phyloP scores from a whole-genome alignment of 176 grass and related monocot species.

The Thinopyrum elongatum region DNA sequence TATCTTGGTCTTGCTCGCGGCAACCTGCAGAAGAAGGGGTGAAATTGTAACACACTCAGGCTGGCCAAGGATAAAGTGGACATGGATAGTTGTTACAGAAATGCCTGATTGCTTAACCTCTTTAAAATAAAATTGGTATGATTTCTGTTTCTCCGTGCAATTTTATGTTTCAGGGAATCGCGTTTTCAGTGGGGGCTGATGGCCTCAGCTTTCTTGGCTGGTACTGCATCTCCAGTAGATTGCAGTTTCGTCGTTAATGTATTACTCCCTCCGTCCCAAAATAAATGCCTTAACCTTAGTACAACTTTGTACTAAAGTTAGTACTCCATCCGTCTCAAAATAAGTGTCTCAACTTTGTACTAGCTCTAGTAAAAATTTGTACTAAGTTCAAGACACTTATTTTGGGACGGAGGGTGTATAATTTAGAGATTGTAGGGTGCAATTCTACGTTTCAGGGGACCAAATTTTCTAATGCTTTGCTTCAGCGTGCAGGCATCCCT shows the following conservation, averaged over 20 bases:
- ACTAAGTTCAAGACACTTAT: too few species aligned
- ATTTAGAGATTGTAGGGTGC: not conserved
- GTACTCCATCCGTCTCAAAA: too few species aligned
- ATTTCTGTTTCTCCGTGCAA: not conserved
- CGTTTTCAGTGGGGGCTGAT: not conserved
- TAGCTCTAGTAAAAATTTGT: too few species aligned
- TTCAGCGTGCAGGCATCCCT: not conserved
- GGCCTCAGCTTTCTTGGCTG: not conserved
- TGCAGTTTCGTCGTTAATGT: not conserved
- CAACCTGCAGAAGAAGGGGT: conserved; percentile 49
- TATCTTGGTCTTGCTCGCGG: conserved; percentile 94
- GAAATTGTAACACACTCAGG: not conserved
- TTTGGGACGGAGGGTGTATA: too few species aligned
- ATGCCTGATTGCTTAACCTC: not conserved
- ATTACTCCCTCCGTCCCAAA: too few species aligned
- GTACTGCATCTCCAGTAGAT: not conserved
- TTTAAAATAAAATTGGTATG: not conserved
- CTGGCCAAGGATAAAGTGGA: not conserved
- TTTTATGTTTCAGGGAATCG: not conserved
- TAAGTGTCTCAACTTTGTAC: too few species aligned
- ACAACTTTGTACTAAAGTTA: too few species aligned
- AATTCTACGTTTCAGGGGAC: not conserved
- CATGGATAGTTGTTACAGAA: not conserved
- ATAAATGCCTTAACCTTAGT: too few species aligned
- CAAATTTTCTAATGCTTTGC: not conserved